These are phyloP conservation scores for Wickerhamomyces hampshirensis DNA, from an alignment of 805 yeast species.

Conservation along the genomic window DNA sequence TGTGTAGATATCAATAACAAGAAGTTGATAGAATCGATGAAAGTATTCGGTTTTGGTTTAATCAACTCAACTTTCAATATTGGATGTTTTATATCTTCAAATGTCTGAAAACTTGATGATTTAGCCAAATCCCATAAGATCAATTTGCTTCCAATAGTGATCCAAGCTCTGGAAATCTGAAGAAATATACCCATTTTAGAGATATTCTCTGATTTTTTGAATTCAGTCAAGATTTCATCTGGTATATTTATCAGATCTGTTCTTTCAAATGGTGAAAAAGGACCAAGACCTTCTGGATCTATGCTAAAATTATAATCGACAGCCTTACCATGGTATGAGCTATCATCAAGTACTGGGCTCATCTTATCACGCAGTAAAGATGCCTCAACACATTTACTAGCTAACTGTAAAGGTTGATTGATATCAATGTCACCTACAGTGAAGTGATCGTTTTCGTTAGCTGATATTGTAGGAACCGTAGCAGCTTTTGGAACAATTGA, in stretches of 20 bases:
- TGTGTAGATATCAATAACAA: constrained; percentile 77
- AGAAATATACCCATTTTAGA: constrained; percentile 82
- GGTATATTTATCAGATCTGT: constrained; percentile 68
- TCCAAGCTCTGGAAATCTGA: constrained; percentile 80
- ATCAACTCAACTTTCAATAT: constrained; percentile 72
- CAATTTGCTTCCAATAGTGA: constrained; percentile 74
- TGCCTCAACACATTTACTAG: constrained; percentile 58
- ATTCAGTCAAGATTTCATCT: constrained; percentile 71
- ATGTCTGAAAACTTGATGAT: constrained; percentile 64
- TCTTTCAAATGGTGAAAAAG: constrained; percentile 74
- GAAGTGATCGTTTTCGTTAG: constrained; percentile 27
- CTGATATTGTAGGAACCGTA: constrained; percentile 9
- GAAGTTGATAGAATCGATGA: constrained; percentile 71
- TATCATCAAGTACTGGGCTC: constrained; percentile 50
- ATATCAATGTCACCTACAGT: constrained; percentile 28
- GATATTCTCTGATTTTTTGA: constrained; percentile 57
- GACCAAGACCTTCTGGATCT: constrained; percentile 37
- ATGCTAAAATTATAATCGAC: constrained; percentile 66
- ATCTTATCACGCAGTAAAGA: constrained; percentile 53
- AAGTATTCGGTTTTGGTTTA: constrained; percentile 77
- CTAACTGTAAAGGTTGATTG: constrained; percentile 43
- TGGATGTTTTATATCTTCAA: constrained; percentile 77
- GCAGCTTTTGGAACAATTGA: constrained; percentile 9
- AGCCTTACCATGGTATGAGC: constrained; percentile 45
- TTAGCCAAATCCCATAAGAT: constrained; percentile 77